Conservation (phyloP, 306 rosid species). For the Hippophae rhamnoides region DNA sequence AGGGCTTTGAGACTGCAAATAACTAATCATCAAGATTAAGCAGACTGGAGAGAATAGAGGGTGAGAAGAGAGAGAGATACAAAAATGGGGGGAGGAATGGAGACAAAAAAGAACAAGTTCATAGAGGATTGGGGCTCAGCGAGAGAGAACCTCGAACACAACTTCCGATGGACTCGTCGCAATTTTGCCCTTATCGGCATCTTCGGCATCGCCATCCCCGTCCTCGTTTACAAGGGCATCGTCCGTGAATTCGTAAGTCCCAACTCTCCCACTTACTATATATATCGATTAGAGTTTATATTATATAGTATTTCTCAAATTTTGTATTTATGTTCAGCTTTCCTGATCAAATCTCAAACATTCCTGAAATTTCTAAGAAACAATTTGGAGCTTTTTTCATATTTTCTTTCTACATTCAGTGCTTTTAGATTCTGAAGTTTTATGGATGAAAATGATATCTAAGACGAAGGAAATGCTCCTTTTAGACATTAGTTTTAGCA, state of each 20-base stretch:
- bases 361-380: not conserved
- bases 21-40: no score
- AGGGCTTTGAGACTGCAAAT: no score
- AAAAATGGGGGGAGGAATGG: slow-evolving; percentile 96
- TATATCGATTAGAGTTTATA: not conserved
- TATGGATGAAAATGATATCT: not conserved
- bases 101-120: slow-evolving; percentile 69
- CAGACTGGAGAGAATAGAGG: not conserved
- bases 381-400: not conserved
- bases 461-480: not conserved
- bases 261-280: not conserved
- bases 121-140: slow-evolving; percentile 88
- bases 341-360: not conserved
- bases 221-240: slow-evolving; percentile 79
- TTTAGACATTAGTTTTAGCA: slow-evolving; percentile 7
- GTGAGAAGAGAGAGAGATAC: not conserved
- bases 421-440: slow-evolving; percentile 5
- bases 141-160: slow-evolving; percentile 74
- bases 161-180: slow-evolving; percentile 97
- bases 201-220: slow-evolving; percentile 81
- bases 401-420: not conserved
- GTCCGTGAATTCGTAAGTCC: slow-evolving; percentile 65
- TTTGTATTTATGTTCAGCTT: not conserved
- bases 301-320: not conserved
- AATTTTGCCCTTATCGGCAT: slow-evolving; percentile 69